Base-by-base conservation (phyloP, 495 filamentous ascomycete species). In the Clohesyomyces aquaticus region DNA sequence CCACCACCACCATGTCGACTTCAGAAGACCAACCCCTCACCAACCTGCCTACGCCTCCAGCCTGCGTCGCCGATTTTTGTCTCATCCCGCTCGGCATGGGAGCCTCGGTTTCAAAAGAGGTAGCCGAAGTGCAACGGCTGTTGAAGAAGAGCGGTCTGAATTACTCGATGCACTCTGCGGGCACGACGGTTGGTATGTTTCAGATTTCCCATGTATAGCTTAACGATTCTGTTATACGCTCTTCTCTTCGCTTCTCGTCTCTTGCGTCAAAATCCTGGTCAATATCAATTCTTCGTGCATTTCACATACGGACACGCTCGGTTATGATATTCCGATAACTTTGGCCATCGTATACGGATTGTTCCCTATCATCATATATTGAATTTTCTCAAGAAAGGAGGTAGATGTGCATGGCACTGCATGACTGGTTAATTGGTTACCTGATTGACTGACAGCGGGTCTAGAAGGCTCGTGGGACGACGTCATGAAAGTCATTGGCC, bases 401-500 rank as follows among this genome's bases (percentile, higher is more conserved):
- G n/a, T n/a, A n/a, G 6, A 38, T 38, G 32, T 14, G 32, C 6
- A 38, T 38, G 32, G 6, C 14, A 14, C 6, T 38, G 14, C 32
- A 14, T 6, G 6, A 14, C 32, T 6, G 32, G 32, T 38, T 38
- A 14, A 38, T 38, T 6, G 6, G 32, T n/a, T 47, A 47, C 4
- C 4, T n/a, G 4, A 18, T 8, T 18, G 43, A 18, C 18, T n/a
- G 43, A 8, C 4, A n/a, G 21, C 59, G 27, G 51, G 38, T 46
- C 51, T 52, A 94, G 93, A 98, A 75, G 93, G 94, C 16, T 81
- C 87, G 25, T 98, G 93, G 93, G 91, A 95, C 64, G 82, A 88
- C 43, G 92, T 96, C 29, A 91, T 94, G 83, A 81, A 77, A 35
- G 51, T 95, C 16, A 92, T 98, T 73, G 94, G 94, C 4, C 91